These are phyloP conservation scores for Geotrichum klebahnii DNA, from an alignment of 1,139 yeast genomes.

Conservation along the genomic window DNA sequence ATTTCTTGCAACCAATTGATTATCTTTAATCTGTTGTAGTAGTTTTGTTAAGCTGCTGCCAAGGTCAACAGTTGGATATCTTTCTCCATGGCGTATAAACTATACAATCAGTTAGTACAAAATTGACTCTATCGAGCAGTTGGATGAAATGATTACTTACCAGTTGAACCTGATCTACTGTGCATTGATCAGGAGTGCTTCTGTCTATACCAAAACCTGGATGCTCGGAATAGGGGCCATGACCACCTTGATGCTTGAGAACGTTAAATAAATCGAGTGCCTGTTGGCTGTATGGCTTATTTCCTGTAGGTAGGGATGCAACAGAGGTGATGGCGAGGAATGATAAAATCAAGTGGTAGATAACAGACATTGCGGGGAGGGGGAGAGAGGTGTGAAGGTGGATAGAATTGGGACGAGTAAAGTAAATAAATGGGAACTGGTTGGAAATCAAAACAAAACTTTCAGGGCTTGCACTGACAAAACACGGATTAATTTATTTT, in stretches of 20 bases:
- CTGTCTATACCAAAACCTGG: constrained; percentile 45
- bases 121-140: too few species aligned
- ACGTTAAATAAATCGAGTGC: constrained; percentile 35
- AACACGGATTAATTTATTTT: too few species aligned
- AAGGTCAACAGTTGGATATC: constrained; percentile 47
- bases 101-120: background rate
- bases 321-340: too few species aligned
- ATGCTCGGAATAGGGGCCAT: constrained; percentile 45
- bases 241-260: constrained; percentile 43
- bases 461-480: too few species aligned
- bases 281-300: constrained; percentile 27
- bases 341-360: too few species aligned
- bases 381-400: too few species aligned
- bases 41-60: constrained; percentile 9
- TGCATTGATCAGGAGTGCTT: constrained; percentile 49
- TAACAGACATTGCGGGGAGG: too few species aligned
- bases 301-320: constrained; percentile 1
- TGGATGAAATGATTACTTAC: background rate
- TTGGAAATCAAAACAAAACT: too few species aligned
- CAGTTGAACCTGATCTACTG: constrained; percentile 20
- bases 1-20: constrained; percentile 24
- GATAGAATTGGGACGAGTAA: too few species aligned
- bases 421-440: too few species aligned
- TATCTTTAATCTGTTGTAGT: constrained; percentile 9
- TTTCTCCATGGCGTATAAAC: constrained; percentile 65